Evolutionary conservation across 495 filamentous ascomycete genomes (phyloP), one percentile per base, ranked within the genome.

Genomic region (Tuber magnatum): DNA sequence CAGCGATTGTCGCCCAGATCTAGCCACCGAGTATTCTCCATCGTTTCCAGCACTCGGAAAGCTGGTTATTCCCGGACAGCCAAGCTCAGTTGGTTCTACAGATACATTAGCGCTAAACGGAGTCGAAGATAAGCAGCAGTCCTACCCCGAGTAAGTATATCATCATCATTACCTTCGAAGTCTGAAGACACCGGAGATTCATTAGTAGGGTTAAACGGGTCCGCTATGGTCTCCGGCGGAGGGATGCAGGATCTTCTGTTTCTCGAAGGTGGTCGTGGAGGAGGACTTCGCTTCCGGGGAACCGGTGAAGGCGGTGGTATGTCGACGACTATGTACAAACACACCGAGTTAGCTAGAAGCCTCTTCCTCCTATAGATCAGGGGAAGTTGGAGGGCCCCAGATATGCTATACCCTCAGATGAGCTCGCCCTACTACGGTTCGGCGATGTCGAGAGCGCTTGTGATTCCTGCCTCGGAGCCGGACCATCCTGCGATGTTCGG

Each of bases 1-100:
- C 38, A 82, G 71, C 5, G 77, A 80, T 69, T 82, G 80, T 35
- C 81, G 73, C 22, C 56, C 69, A 22, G 70, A 73, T 6, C 61
- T 72, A 28, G 69, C 73, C 28, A 35, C 56, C 12, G 44, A 65
- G 56, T 32, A 65, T 35, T 28, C 56, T 35, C 56, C 56, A 35
- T 65, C 28, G 56, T 32, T 65, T 65, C 56, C 56, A 65, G 56
- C 32, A 35, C 56, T 65, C 35, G 56, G 56, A 65, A 65, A 65
- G 56, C 56, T 65, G 56, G 56, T 65, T 65, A 28, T 65, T 8
- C 28, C 32, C 28, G 56, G 56, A 35, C 56, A 28, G 56, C 56
- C 32, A 35, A 35, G 56, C 28, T 65, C 56, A 16, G 56, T 65
- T 65, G 56, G 56, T 20, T 65, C 56, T 65, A 35, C 28, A 18